These are phyloP conservation scores for Aquanectria penicillioides DNA, from an alignment of 2,329 filamentous ascomycete genomes.

Conservation along the genomic window DNA sequence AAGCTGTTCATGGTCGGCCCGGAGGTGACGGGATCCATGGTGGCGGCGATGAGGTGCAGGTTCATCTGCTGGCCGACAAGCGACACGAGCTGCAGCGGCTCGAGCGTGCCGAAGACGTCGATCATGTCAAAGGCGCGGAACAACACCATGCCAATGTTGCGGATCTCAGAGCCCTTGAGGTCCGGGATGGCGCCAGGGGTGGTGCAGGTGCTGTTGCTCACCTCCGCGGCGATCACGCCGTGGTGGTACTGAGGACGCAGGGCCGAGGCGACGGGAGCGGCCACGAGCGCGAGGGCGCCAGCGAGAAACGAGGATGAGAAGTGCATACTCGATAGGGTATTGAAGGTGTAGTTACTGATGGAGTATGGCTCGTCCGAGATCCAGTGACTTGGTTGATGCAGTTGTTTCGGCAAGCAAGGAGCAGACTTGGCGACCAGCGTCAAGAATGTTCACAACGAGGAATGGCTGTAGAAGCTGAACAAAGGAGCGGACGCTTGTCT, in stretches of 20 bases:
- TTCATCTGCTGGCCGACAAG: conserved; percentile 45
- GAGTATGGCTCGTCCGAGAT: too few species aligned
- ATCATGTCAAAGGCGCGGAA: conserved; percentile 57
- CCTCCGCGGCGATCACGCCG: background rate
- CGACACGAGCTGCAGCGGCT: conserved; percentile 55
- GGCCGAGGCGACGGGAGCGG: conserved; percentile 17
- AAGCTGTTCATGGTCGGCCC: conserved; percentile 44
- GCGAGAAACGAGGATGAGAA: conserved; percentile 27
- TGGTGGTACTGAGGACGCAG: background rate
- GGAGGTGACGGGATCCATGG: conserved; percentile 54
- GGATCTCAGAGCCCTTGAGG: conserved; percentile 32
- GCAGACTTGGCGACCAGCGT: conserved; percentile 9
- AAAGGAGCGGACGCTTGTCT: background rate
- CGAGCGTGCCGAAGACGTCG: conserved; percentile 59
- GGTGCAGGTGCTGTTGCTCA: conserved; percentile 28
- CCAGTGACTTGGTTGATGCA: too few species aligned
- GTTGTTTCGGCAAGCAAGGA: too few species aligned
- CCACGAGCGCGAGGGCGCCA: conserved; percentile 19
- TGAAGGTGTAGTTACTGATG: too few species aligned
- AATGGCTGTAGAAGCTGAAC: background rate
- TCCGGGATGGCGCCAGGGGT: conserved; percentile 34
- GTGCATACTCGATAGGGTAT: conserved; percentile 27
- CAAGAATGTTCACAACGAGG: background rate
- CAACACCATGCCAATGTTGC: conserved; percentile 54
- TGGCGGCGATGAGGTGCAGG: conserved; percentile 53